Evolutionary conservation across 805 yeast genomes (phyloP).

Genomic region (Starmerella geochares): DNA sequence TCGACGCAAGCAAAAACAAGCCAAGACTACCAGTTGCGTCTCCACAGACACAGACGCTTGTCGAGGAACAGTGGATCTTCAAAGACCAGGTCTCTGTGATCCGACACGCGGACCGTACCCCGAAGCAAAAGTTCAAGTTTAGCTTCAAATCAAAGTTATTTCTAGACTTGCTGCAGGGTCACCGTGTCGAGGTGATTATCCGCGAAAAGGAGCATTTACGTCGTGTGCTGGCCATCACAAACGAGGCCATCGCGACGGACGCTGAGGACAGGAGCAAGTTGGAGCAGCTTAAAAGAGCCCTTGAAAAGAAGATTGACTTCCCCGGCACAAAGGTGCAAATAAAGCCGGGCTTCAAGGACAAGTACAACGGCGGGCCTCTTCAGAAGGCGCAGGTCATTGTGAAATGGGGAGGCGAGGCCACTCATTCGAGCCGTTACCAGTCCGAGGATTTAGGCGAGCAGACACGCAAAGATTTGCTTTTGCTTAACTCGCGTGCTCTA

Average conservation of each 20-base stretch:
- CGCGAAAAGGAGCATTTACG: constrained; percentile 77
- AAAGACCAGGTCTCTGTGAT: constrained; percentile 86
- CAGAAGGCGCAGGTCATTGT: constrained; percentile 92
- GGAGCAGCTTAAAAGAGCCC: constrained; percentile 63
- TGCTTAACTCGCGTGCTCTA: constrained; percentile 73
- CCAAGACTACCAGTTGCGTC: constrained; percentile 12
- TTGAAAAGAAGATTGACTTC: constrained; percentile 76
- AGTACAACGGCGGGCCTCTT: constrained; percentile 44
- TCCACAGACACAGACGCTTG: constrained; percentile 8
- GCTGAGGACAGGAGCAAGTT: constrained; percentile 75
- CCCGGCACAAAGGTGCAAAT: constrained; percentile 96
- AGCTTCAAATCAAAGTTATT: constrained; percentile 83
- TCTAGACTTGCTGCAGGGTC: constrained; percentile 79
- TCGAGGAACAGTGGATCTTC: constrained; percentile 81
- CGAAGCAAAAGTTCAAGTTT: constrained; percentile 93
- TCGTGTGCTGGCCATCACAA: constrained; percentile 76
- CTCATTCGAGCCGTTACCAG: constrained; percentile 92
- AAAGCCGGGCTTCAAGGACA: constrained; percentile 51
- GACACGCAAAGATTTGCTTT: constrained; percentile 78
- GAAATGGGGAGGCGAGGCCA: constrained; percentile 99
- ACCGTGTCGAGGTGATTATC: constrained; percentile 89
- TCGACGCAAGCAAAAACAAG: constrained; percentile 44
- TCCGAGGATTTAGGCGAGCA: constrained; percentile 94
- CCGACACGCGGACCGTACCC: constrained; percentile 97
- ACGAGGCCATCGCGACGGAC: constrained; percentile 60